Base-by-base conservation (phyloP, 768 basidiomycete genomes). In the Tremella mesenterica region DNA sequence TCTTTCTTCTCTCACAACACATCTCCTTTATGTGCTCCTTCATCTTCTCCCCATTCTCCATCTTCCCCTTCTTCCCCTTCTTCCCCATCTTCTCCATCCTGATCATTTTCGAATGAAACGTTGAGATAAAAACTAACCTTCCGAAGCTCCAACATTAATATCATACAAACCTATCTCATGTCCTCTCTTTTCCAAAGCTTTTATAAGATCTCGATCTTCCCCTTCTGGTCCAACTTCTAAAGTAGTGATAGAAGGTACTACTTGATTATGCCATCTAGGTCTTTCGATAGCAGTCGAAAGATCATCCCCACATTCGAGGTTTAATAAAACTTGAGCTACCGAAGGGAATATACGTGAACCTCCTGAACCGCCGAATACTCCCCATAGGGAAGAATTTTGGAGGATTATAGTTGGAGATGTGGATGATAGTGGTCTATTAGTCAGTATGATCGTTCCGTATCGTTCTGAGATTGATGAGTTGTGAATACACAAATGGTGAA, bases 341-440 rank as follows among this genome's bases (percentile, higher is more conserved):
- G 88, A 75, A 0, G 81, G 77, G 69, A 93, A 86, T 50, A 97
- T 96, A 25, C 84, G 79, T 3, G 85, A 82, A 25, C 93, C 92
- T 7, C 93, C 93, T 0, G 89, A 83, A 13, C 84, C 93, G 41
- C 93, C 93, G 33, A 89, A 64, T 1, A 83, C 81, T 13, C 84
- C 74, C 64, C 81, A 83, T 57, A 92, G 80, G 0, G 83, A 79
- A 5, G 87, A 88, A 59, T 90, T 80, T 0, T 73, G 69, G 65
- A 95, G 88, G 9, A 96, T 70, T 56, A 97, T 89, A 0, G 82
- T 81, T 0, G 93, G 85, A 2, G 78, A 71, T 0, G 79, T 95
- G 1, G 91, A 95, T 0, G 91, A 95, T 21, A 97, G 73, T 0
- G 92, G 88, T 2, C 90, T 69, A 31, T 12, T 16, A 33, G 21